Evolutionary conservation across 78 protist species (phyloP).

Genomic region (Dictyostelium capitatum): DNA sequence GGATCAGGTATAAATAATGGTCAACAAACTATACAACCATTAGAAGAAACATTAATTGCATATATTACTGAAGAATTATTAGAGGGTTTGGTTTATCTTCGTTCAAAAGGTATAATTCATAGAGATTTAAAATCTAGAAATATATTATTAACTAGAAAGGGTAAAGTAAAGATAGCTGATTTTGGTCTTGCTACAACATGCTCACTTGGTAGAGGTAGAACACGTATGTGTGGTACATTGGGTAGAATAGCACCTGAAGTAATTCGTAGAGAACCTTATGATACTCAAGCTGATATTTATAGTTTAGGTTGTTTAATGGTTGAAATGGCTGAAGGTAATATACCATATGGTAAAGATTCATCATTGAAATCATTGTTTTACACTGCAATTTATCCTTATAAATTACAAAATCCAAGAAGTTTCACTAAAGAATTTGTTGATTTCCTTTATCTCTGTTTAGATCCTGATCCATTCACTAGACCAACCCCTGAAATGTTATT

Average conservation of each 20-base stretch:
- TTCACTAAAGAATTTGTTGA: constrained; percentile 57
- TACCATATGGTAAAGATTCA: constrained; percentile 71
- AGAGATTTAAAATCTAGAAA: constrained; percentile 90
- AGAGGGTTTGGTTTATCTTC: constrained; percentile 54
- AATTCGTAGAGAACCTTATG: constrained; percentile 55
- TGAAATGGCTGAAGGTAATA: constrained; percentile 59
- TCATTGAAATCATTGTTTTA: constrained; percentile 64
- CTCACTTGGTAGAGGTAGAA: constrained; percentile 60
- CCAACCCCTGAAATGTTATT: constrained; percentile 76
- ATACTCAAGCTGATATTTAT: constrained; percentile 64
- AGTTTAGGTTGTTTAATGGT: constrained; percentile 77
- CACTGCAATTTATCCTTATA: constrained; percentile 51
- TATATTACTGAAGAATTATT: constrained; percentile 30
- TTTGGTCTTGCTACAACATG: constrained; percentile 70
- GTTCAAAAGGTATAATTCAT: constrained; percentile 74
- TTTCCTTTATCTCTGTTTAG: constrained; percentile 54
- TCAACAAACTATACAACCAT: not conserved
- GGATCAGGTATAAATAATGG: not conserved
- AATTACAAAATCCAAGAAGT: constrained; percentile 12
- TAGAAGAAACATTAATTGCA: constrained; percentile 50
- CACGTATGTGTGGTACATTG: constrained; percentile 79
- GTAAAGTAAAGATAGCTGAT: constrained; percentile 71
- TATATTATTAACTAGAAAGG: constrained; percentile 84
- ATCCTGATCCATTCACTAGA: constrained; percentile 58
- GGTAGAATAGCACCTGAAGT: constrained; percentile 80